Evolutionary conservation across 768 basidiomycete species (phyloP), one percentile per base, ranked within the genome.

Genomic region (Hygrocybe punicea): DNA sequence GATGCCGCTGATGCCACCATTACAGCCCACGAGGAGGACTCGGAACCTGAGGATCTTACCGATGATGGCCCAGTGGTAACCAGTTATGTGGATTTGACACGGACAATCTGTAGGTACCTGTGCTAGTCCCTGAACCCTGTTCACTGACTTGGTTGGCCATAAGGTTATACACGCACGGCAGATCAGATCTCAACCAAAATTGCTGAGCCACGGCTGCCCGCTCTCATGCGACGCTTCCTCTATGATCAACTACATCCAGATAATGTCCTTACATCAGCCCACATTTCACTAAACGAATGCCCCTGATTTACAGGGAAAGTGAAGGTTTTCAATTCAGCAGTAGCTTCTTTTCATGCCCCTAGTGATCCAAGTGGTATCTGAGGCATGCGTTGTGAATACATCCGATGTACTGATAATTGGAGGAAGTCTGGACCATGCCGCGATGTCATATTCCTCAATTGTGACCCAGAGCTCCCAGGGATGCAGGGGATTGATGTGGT

Each of bases 401-500:
- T 74, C 48, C 64, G 67, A 16, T 10, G 16, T 34, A 24, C 17
- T 17, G 10, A 11, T 33, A 14, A 11, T 16, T 51, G 24, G 33
- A 17, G 33, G 29, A 16, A 34, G 14, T 4, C 13, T 33, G 14
- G 37, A 42, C 37, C 63, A 4, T 17, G 52, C 25, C 42, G 64
- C 51, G 71, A 74, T 53, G 61, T 57, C 2, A 66, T 67, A 6
- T 64, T 74, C 39, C 64, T 71, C 21, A 17, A 53, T 53, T 37
- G 2, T 25, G 49, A 17, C 59, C 65, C 21, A 17, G 56, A 52
- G 3, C 35, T 42, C 11, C 44, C 51, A 8, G 66, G 64, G 1
- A 64, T 73, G 36, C 34, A 55, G 1, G 71, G 71, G 2, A 42
- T 75, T 42, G 49, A 46, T 37, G 64, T 71, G 23, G 72, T 53